phyloP scores from a whole-genome alignment of 2,329 filamentous ascomycete genomes.

The Colletotrichum graminicola region DNA sequence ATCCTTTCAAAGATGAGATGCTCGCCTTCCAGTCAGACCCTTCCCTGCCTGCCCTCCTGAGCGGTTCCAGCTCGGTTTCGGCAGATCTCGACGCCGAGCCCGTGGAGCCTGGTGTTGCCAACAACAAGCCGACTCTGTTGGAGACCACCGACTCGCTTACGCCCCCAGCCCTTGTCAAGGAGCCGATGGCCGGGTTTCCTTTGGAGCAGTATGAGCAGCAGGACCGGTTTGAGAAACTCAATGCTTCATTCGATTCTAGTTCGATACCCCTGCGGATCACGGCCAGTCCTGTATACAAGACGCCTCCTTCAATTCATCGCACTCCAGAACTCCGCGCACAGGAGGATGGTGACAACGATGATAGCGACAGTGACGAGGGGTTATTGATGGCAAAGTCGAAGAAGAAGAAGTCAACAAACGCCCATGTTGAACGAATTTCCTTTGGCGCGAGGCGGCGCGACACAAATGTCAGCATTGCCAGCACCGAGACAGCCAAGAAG shows the following conservation, averaged over 20 bases:
- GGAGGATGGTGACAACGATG: slow-evolving; percentile 57
- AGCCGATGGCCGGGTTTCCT: slow-evolving; percentile 60
- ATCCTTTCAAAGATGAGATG: slow-evolving; percentile 59
- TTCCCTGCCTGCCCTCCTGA: slow-evolving; percentile 72
- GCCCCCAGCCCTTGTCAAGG: slow-evolving; percentile 64
- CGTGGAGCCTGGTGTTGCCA: slow-evolving; percentile 62
- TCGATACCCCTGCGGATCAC: slow-evolving; percentile 47
- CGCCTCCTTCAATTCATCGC: slow-evolving; percentile 14
- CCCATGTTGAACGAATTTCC: slow-evolving; percentile 47
- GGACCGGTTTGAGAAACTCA: slow-evolving; percentile 47
- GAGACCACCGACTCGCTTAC: slow-evolving; percentile 68
- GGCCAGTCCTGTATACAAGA: slow-evolving; percentile 20
- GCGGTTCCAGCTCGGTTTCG: slow-evolving; percentile 73
- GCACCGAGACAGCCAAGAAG: slow-evolving; percentile 74
- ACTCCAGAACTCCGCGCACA: slow-evolving; percentile 38
- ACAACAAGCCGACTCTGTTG: slow-evolving; percentile 57
- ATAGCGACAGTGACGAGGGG: slow-evolving; percentile 67
- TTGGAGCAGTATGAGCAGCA: slow-evolving; percentile 56
- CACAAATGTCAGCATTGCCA: slow-evolving; percentile 71
- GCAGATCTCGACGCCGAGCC: slow-evolving; percentile 73
- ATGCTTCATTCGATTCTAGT: slow-evolving; percentile 45
- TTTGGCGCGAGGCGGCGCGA: slow-evolving; percentile 63
- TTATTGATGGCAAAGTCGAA: slow-evolving; percentile 66
- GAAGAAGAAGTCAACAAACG: slow-evolving; percentile 53
- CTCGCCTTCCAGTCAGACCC: slow-evolving; percentile 72